Base-by-base conservation (phyloP, 2,329 filamentous ascomycete genomes). In the Aaosphaeria pasadenensis region DNA sequence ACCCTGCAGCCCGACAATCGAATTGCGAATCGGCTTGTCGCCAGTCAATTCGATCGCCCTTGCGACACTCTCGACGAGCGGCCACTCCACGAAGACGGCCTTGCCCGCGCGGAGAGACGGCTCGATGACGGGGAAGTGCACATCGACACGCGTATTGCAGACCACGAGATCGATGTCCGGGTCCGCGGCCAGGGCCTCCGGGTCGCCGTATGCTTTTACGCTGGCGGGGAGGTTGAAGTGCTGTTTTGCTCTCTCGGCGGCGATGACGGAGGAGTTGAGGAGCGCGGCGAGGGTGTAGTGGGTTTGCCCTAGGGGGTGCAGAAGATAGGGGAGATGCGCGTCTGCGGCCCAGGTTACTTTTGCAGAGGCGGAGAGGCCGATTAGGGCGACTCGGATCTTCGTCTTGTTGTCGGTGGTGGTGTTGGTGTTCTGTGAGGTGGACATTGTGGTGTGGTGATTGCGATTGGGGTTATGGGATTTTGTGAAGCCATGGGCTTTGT, bases 301-400 rank as follows among this genome's bases (percentile, higher is more conserved):
- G 9, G 61, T 40, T 4, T 60, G 58, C 11, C 57, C 56, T 28
- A 50, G 55, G 11, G 39, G 39, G 24, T 9, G 24, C 9, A 40
- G 39, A 4, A 70, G 49, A 24, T 64, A 67, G 5, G 69, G 71
- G 1, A 76, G 56, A 53, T 76, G 72, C 4, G 70, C 58, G 11
- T 43, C 48, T 6, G 52, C 52, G 36, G 60, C 63, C 47, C 56
- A 56, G 39, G 51, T 11, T 28, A 24, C 17, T 40, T 40, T 71
- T 43, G 78, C 76, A 1, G 72, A 71, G 46, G 77, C 68, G 1
- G 79, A 83, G 45, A 85, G 78, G 41, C 82, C 83, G 49, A 84
- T 72, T n/a, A 85, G 71, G 30, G 76, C 83, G 11, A 80, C 66
- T 45, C 79, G 77, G 49, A 83, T 81, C 7, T 74, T 77, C 35